A percentile compares a stretch with the other conserved stretches of the same genome.
Conservation (phyloP, 768 basidiomycete species). For the Leccinum incarnatum region DNA sequence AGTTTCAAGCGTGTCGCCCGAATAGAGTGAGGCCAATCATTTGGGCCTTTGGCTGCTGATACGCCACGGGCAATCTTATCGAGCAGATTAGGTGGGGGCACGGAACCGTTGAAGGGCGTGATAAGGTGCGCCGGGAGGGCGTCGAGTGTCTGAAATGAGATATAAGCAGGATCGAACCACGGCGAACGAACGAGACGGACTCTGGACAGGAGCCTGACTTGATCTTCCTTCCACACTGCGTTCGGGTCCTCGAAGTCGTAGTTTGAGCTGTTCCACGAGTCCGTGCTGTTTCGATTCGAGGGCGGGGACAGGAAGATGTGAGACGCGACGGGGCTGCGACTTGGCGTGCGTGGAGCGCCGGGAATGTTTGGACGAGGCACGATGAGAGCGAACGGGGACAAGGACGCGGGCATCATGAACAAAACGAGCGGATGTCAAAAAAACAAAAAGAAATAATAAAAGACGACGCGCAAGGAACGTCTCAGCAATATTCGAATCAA, state of each 20-base stretch:
- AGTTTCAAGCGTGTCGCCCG: slow-evolving; percentile 82
- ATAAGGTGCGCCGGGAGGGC: slow-evolving; percentile 80
- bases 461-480: slow-evolving; percentile 20
- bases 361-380: slow-evolving; percentile 53
- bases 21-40: slow-evolving; percentile 80
- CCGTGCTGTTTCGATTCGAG: slow-evolving; percentile 61
- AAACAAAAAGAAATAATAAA: slow-evolving; percentile 20
- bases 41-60: slow-evolving; percentile 66
- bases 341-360: slow-evolving; percentile 58
- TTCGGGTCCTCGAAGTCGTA: slow-evolving; percentile 59
- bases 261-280: slow-evolving; percentile 85
- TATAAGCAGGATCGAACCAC: slow-evolving; percentile 3
- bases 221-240: slow-evolving; percentile 74
- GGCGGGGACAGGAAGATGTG: slow-evolving; percentile 48
- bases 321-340: slow-evolving; percentile 51
- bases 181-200: slow-evolving; percentile 37
- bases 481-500: slow-evolving; percentile 6
- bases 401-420: slow-evolving; percentile 40
- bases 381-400: slow-evolving; percentile 58
- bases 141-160: slow-evolving; percentile 59
- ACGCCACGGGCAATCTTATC: slow-evolving; percentile 85
- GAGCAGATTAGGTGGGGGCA: slow-evolving; percentile 82
- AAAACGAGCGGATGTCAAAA: slow-evolving; percentile 49
- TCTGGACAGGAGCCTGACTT: slow-evolving; percentile 62
- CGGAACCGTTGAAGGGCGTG: slow-evolving; percentile 81